Evolutionary conservation across 371 early-diverging fungal genomes (phyloP).

Genomic region (Apophysomyces ossiformis): DNA sequence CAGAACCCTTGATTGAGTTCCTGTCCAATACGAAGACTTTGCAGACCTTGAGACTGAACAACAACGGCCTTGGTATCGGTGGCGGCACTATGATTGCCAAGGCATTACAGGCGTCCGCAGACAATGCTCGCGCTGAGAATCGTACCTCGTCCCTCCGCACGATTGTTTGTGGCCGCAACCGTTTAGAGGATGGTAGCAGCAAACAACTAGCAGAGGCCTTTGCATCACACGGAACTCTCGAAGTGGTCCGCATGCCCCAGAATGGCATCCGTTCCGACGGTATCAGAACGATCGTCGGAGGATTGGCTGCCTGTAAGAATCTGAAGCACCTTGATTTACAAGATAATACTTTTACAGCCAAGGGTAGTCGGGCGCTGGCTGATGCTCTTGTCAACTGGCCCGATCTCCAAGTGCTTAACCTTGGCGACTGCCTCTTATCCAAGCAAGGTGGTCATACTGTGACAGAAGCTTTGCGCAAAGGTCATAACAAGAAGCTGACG

Average conservation of each 20-base stretch:
- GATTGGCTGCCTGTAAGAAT: constrained; percentile 69
- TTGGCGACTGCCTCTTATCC: constrained; percentile 91
- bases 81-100: constrained; percentile 90
- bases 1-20: constrained; percentile 85
- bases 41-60: constrained; percentile 86
- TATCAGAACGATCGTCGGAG: constrained; percentile 72
- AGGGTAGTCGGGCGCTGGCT: constrained; percentile 84
- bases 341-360: constrained; percentile 94
- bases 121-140: constrained; percentile 67
- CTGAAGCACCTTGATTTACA: constrained; percentile 89
- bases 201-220: constrained; percentile 82
- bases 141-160: constrained; percentile 72
- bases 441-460: constrained; percentile 73
- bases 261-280: constrained; percentile 97
- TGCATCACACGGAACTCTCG: constrained; percentile 75
- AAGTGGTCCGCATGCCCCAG: constrained; percentile 92
- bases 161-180: constrained; percentile 91
- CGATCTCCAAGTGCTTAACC: constrained; percentile 76
- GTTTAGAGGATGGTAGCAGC: constrained; percentile 88
- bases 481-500: constrained; percentile 63
- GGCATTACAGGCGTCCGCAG: constrained; percentile 80
- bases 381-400: constrained; percentile 79
- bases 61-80: constrained; percentile 92
- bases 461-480: constrained; percentile 64
- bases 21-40: constrained; percentile 80